A percentile compares a stretch with the other conserved stretches of the same genome.
Conservation (phyloP, 2,329 filamentous ascomycete species). For the Pestalotiopsis sp. region DNA sequence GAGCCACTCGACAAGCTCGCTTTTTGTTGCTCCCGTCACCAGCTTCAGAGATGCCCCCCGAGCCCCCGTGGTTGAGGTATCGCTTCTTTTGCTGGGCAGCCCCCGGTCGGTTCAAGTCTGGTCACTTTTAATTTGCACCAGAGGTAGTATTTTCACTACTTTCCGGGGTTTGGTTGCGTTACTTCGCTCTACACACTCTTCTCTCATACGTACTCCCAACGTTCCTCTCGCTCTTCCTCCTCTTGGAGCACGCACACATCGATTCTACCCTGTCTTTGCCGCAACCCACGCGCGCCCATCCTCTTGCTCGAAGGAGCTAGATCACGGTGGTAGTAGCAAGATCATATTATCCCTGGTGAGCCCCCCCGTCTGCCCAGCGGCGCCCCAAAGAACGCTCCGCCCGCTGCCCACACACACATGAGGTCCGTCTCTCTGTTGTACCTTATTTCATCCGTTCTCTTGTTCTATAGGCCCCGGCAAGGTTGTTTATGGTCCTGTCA, state of each 20-base stretch:
- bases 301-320: neutral
- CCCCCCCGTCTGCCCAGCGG: neutral
- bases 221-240: slow-evolving; percentile 27
- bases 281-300: neutral
- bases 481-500: slow-evolving; percentile 32
- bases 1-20: neutral
- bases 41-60: slow-evolving; percentile 13
- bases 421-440: slow-evolving; percentile 15
- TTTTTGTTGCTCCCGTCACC: neutral
- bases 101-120: neutral
- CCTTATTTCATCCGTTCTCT: slow-evolving; percentile 32
- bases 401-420: neutral
- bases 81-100: neutral
- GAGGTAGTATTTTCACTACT: neutral
- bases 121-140: neutral
- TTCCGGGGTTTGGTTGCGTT: slow-evolving; percentile 1
- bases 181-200: slow-evolving; percentile 12
- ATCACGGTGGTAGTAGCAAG: neutral
- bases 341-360: neutral
- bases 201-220: slow-evolving; percentile 15
- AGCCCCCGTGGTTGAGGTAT: neutral
- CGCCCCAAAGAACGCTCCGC: neutral
- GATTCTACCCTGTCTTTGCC: slow-evolving; percentile 22
- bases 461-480: slow-evolving; percentile 26
- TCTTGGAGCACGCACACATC: slow-evolving; percentile 13